phyloP scores from a whole-genome alignment of 345 rosid genomes.

The Heritiera fomes region DNA sequence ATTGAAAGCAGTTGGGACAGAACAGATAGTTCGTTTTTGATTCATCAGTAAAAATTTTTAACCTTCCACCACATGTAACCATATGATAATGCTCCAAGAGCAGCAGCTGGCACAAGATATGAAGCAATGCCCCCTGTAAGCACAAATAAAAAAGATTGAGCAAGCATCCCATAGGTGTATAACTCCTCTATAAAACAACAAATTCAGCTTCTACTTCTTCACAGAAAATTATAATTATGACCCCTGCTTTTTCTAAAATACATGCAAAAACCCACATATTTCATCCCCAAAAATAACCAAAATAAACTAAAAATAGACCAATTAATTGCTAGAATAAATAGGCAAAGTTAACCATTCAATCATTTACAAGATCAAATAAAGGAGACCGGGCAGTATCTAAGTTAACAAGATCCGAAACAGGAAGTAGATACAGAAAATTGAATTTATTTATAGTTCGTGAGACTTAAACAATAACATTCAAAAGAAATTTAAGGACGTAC shows the following conservation, averaged over 20 bases:
- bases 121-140: constrained; percentile 63
- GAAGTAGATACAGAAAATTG: background rate
- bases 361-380: background rate
- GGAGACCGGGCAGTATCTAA: background rate
- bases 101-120: constrained; percentile 87
- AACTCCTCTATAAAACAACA: background rate
- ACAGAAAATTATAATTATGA: background rate
- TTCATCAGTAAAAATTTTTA: constrained; percentile 13
- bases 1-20: background rate
- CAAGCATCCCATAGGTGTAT: background rate
- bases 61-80: constrained; percentile 99
- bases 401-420: background rate
- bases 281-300: constrained; percentile 12
- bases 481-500: constrained; percentile 32
- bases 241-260: constrained; percentile 23
- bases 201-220: constrained; percentile 21
- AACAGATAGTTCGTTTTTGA: constrained; percentile 11
- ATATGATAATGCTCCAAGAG: constrained; percentile 92
- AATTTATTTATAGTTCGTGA: background rate
- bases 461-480: background rate
- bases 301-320: background rate
- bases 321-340: background rate
- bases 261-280: background rate
- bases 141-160: constrained; percentile 27
- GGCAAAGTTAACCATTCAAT: background rate